Evolutionary conservation across 495 filamentous ascomycete genomes (phyloP).

Genomic region (Neohortaea acidophila): DNA sequence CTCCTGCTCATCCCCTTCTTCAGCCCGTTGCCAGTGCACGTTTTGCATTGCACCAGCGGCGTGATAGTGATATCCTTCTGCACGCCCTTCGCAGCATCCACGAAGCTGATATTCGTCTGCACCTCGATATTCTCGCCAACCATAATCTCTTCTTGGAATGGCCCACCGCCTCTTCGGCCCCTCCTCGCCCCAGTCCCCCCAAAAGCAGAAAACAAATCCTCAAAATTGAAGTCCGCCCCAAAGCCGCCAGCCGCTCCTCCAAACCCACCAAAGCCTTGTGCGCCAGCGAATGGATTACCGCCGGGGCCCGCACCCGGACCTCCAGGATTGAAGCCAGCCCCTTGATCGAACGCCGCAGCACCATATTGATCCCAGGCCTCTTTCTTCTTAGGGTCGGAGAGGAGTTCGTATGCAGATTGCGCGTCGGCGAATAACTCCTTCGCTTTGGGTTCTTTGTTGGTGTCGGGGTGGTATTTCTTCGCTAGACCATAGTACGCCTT

Average conservation of each 20-base stretch:
- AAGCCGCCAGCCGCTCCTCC: conserved; percentile 47
- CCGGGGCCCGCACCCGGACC: conserved; percentile 43
- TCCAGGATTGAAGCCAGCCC: conserved; percentile 49
- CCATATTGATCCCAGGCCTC: conserved; percentile 84
- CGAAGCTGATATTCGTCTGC: conserved; percentile 79
- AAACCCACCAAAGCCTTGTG: conserved; percentile 36
- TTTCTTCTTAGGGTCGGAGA: conserved; percentile 82
- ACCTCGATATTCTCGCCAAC: conserved; percentile 91
- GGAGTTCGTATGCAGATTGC: conserved; percentile 79
- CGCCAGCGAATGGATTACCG: conserved; percentile 47
- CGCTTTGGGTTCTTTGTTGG: conserved; percentile 80
- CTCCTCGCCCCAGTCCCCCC: conserved; percentile 43
- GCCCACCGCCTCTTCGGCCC: conserved; percentile 32
- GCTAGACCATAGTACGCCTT: conserved; percentile 95
- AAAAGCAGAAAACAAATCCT: conserved; percentile 87
- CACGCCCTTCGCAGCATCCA: conserved; percentile 86
- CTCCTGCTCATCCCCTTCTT: conserved; percentile 61
- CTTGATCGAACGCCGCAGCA: conserved; percentile 72
- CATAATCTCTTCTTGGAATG: conserved; percentile 61
- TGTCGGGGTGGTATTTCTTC: conserved; percentile 98
- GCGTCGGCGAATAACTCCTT: conserved; percentile 91
- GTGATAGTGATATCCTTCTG: conserved; percentile 63
- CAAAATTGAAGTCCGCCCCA: conserved; percentile 73
- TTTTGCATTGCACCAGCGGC: conserved; percentile 61
- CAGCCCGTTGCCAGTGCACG: conserved; percentile 68